Percentiles rank a stretch among this genome's conserved stretches.
Evolutionary conservation across 257 asterid genomes (phyloP).

Genomic region (Sherardia arvensis): DNA sequence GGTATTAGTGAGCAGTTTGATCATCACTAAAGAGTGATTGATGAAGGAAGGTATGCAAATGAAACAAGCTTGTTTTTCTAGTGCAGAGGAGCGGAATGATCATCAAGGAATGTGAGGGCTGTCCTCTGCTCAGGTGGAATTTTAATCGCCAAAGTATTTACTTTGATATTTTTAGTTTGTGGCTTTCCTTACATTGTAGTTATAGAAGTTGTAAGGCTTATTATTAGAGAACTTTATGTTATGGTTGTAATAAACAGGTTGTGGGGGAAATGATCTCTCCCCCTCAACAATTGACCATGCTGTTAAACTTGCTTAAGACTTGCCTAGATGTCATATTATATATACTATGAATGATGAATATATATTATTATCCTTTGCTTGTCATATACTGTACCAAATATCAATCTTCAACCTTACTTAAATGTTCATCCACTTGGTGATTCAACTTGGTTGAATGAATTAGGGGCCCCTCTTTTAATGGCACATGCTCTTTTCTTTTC

Average conservation of each 20-base stretch:
- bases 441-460: constrained; percentile 29
- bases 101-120: background rate
- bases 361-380: constrained; percentile 20
- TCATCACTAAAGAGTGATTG: background rate
- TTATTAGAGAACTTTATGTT: background rate
- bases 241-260: constrained; percentile 30
- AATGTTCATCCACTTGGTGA: constrained; percentile 2
- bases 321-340: constrained; percentile 20
- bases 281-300: constrained; percentile 22
- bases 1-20: constrained; percentile 36
- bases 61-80: background rate
- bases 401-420: constrained; percentile 10
- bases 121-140: constrained; percentile 17
- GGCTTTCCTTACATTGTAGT: constrained; percentile 17
- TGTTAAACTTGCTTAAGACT: constrained; percentile 20
- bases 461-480: constrained; percentile 6
- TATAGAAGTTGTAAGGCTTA: constrained; percentile 10
- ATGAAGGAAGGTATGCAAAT: constrained; percentile 1
- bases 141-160: constrained; percentile 13
- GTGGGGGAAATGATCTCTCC: constrained; percentile 4
- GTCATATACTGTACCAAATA: constrained; percentile 11
- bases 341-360: too few relatives aligned
- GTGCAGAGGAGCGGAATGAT: background rate
- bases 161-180: constrained; percentile 12
- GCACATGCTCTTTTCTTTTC: background rate